Percentiles rank a stretch among this genome's conserved stretches.
Conservation (phyloP, 169 alveolate species). For the Plasmodium vivax region DNA sequence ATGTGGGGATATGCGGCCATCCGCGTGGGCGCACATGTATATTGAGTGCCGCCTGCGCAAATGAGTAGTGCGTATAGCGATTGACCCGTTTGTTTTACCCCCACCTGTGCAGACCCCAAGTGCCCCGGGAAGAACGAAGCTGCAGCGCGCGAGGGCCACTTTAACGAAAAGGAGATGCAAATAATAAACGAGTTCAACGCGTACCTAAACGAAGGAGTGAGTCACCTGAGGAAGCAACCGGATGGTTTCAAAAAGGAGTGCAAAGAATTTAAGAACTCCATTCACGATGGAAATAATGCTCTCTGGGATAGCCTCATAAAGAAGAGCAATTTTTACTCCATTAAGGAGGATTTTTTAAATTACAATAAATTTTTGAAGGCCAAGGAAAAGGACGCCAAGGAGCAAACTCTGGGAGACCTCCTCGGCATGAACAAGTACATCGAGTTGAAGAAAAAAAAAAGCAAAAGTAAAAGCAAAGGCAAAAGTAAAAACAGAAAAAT, state of each 20-base stretch:
- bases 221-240: not conserved
- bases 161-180: slow-evolving; percentile 4
- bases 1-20: not conserved
- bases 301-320: slow-evolving; percentile 41
- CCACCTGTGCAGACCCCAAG: not conserved
- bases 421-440: slow-evolving; percentile 52
- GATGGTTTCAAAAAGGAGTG: not conserved
- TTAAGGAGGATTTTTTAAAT: slow-evolving; percentile 62
- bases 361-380: slow-evolving; percentile 39
- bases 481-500: not conserved
- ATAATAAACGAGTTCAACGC: slow-evolving; percentile 29
- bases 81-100: not conserved
- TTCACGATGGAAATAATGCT: not conserved
- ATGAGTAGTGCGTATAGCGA: not conserved
- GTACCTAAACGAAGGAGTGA: not conserved
- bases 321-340: slow-evolving; percentile 43
- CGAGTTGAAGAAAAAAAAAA: slow-evolving; percentile 5
- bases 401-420: slow-evolving; percentile 32
- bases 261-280: slow-evolving; percentile 13
- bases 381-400: slow-evolving; percentile 21
- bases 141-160: not conserved
- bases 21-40: not conserved
- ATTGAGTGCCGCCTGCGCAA: not conserved
- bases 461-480: not conserved
- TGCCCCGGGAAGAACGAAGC: not conserved